Evolutionary conservation across 768 basidiomycete genomes (phyloP).

Genomic region (Glaciozyma antarctica): DNA sequence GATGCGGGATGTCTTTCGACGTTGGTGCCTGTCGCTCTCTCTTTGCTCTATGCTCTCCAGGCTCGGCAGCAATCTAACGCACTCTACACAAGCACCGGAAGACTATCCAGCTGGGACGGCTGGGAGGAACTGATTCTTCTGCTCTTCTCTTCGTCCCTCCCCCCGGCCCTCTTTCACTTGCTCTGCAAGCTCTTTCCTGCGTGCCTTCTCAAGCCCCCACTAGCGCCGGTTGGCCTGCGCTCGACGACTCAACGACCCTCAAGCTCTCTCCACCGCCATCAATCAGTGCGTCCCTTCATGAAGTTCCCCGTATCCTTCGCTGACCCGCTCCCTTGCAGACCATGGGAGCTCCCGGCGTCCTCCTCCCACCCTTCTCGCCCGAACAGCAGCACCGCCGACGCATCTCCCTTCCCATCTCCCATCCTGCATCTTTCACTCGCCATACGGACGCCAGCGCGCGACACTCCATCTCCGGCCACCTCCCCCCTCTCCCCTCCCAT

Average conservation of each 20-base stretch:
- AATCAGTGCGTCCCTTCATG: neutral
- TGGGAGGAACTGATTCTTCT: neutral
- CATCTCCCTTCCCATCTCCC: neutral
- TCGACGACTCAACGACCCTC: slow-evolving; percentile 41
- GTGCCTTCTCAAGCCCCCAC: neutral
- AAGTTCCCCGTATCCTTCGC: slow-evolving; percentile 33
- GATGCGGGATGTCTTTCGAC: no score
- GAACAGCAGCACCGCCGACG: no score
- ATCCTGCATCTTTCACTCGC: neutral
- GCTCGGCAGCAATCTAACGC: no score
- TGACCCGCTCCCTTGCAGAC: neutral
- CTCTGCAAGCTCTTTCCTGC: neutral
- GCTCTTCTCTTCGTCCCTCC: neutral
- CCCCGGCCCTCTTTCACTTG: neutral
- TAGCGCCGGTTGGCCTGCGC: neutral
- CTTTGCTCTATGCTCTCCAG: no score
- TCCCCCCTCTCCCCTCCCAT: no score
- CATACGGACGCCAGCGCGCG: neutral
- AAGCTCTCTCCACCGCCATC: neutral
- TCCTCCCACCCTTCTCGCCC: no score
- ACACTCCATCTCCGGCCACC: no score
- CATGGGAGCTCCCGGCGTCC: neutral
- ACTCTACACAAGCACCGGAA: no score
- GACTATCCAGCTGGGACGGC: no score
- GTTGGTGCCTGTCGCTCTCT: no score